phyloP scores from a whole-genome alignment of 2,329 filamentous ascomycete species.

The Sporothrix schenckii region DNA sequence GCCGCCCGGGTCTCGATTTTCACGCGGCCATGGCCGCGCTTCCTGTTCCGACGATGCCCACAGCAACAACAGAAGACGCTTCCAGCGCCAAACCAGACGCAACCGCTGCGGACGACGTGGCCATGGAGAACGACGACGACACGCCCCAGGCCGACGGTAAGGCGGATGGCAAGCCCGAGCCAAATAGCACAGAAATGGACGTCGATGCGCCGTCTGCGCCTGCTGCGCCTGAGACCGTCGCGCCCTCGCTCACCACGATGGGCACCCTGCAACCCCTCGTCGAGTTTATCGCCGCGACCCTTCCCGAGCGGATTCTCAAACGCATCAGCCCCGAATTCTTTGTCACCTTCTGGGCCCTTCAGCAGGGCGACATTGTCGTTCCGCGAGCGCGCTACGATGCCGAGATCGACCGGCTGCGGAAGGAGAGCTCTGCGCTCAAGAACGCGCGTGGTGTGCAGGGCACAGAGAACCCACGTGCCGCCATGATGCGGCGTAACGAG shows the following conservation, averaged over 20 bases:
- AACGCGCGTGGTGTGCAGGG: slow-evolving; percentile 57
- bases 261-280: slow-evolving; percentile 68
- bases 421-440: slow-evolving; percentile 67
- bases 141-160: not conserved
- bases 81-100: not conserved
- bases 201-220: slow-evolving; percentile 32
- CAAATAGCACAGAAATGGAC: slow-evolving; percentile 41
- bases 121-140: slow-evolving; percentile 9
- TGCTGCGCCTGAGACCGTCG: slow-evolving; percentile 32
- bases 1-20: slow-evolving; percentile 72
- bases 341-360: slow-evolving; percentile 88
- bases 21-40: slow-evolving; percentile 45
- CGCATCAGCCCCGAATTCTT: slow-evolving; percentile 80
- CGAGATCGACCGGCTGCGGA: slow-evolving; percentile 70
- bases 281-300: slow-evolving; percentile 63
- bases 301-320: slow-evolving; percentile 67
- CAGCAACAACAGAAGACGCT: not conserved
- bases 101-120: not conserved
- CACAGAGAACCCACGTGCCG: slow-evolving; percentile 69
- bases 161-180: not conserved
- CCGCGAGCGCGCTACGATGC: slow-evolving; percentile 76
- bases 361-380: slow-evolving; percentile 77
- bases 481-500: slow-evolving; percentile 67
- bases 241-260: slow-evolving; percentile 55
- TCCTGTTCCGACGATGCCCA: not conserved